A percentile compares a stretch with the other conserved stretches of the same genome.
phyloP scores from a whole-genome alignment of 2,329 filamentous ascomycete genomes.

The Aureobasidium sp. region DNA sequence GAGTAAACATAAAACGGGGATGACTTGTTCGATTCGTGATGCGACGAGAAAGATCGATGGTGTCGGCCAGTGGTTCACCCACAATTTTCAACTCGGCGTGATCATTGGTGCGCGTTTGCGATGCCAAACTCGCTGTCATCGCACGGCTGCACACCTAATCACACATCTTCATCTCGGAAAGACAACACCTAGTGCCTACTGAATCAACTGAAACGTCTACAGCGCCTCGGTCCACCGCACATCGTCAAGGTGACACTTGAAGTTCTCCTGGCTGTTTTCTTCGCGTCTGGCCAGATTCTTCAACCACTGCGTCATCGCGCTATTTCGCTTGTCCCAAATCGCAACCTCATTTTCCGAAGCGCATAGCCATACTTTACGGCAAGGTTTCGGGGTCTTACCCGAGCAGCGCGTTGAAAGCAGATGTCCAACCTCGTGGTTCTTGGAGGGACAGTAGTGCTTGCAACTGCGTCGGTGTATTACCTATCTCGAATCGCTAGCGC shows the following conservation, averaged over 20 bases:
- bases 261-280: neutral
- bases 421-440: conserved; percentile 11
- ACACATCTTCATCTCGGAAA: neutral
- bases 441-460: conserved; percentile 1
- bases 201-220: neutral
- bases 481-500: conserved; percentile 7
- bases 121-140: neutral
- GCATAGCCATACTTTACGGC: conserved; percentile 10
- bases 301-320: conserved; percentile 4
- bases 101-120: conserved; percentile 1
- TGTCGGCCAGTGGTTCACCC: conserved; percentile 6
- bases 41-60: neutral
- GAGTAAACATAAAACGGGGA: neutral
- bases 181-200: neutral
- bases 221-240: neutral
- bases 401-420: neutral
- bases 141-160: neutral
- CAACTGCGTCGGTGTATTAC: conserved; percentile 9
- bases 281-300: conserved; percentile 7
- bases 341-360: neutral
- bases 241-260: neutral
- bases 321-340: conserved; percentile 1
- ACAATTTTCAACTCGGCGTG: neutral
- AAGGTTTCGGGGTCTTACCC: neutral
- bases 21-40: conserved; percentile 1